Percentiles rank a stretch among this genome's conserved stretches.
Evolutionary conservation across 1,139 yeast genomes (phyloP).

Genomic region (Tardiomyces blankii): DNA sequence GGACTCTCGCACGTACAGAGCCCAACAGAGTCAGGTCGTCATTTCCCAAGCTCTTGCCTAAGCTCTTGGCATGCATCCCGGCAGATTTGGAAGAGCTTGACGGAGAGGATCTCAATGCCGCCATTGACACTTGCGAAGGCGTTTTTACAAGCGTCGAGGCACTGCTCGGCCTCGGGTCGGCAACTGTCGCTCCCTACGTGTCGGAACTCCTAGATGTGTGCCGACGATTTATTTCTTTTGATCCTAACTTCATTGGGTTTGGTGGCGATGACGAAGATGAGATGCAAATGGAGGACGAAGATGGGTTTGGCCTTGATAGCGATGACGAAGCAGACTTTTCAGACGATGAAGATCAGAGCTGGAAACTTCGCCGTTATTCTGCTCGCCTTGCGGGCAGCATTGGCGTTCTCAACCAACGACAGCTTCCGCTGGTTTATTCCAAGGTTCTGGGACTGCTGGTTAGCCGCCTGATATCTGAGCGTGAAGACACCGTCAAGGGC

Average conservation of each 20-base stretch:
- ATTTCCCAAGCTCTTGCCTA: not conserved
- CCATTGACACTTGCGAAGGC: not conserved
- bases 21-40: not conserved
- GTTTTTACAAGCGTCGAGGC: not conserved
- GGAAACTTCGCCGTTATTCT: constrained; percentile 56
- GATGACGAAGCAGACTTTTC: constrained; percentile 35
- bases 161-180: constrained; percentile 11
- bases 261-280: constrained; percentile 6
- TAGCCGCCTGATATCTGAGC: constrained; percentile 23
- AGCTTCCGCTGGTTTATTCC: constrained; percentile 15
- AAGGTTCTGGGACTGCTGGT: constrained; percentile 19
- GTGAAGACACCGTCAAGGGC: constrained; percentile 29
- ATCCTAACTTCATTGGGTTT: constrained; percentile 42
- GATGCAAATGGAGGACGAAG: not conserved
- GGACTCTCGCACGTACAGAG: constrained; percentile 16
- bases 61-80: not conserved
- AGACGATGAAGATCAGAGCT: constrained; percentile 50
- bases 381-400: constrained; percentile 35
- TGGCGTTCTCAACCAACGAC: constrained; percentile 26
- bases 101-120: not conserved
- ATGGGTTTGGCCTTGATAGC: constrained; percentile 28
- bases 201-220: constrained; percentile 23
- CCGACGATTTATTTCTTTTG: constrained; percentile 25
- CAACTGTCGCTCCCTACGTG: constrained; percentile 21
- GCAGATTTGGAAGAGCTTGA: not conserved